Conservation (phyloP, 2,329 filamentous ascomycete species). For the Cercospora berteroae region DNA sequence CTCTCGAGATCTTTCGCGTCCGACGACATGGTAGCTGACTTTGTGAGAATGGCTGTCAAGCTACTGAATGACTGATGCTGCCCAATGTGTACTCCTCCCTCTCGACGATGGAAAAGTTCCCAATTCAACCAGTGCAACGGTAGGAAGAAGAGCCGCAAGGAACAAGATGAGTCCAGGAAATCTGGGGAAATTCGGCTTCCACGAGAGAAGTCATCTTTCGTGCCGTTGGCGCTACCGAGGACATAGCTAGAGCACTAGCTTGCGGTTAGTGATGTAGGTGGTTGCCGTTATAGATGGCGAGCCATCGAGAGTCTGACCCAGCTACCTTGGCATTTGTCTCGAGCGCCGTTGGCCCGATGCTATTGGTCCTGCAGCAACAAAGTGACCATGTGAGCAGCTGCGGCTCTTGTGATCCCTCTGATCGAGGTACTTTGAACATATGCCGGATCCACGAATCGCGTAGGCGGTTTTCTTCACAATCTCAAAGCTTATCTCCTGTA, state of each 20-base stretch:
- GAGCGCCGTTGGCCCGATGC: neutral
- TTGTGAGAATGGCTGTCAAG: neutral
- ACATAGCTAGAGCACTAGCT: neutral
- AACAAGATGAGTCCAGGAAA: neutral
- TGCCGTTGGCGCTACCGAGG: neutral
- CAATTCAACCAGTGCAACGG: neutral
- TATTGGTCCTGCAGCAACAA: neutral
- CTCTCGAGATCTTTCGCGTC: neutral
- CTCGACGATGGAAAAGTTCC: neutral
- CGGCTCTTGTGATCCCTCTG: neutral
- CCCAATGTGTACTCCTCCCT: neutral
- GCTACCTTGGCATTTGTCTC: neutral
- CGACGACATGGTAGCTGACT: neutral
- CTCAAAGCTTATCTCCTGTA: neutral
- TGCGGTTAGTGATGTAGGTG: neutral
- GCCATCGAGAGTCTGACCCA: neutral
- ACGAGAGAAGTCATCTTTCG: neutral
- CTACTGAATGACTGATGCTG: neutral
- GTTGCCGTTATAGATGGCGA: neutral
- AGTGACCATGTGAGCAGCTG: neutral
- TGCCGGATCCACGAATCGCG: neutral
- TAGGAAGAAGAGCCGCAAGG: neutral
- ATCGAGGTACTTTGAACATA: neutral
- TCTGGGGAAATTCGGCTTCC: constrained; percentile 3
- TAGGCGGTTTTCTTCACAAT: neutral